Conservation (phyloP, 768 basidiomycete species). For the Neoboletus subvelutipes region DNA sequence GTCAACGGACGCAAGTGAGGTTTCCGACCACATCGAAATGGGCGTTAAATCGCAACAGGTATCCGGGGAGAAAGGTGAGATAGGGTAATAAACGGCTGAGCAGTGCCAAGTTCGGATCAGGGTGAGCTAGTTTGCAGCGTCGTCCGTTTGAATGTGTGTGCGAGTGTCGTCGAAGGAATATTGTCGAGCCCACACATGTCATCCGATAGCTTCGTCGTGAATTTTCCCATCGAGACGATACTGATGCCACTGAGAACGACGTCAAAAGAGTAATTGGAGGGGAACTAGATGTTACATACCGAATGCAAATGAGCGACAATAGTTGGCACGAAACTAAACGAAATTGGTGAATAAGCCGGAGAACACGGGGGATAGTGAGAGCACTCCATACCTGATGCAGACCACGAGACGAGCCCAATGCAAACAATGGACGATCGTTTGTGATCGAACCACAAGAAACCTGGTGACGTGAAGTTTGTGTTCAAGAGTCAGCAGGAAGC, state of each 20-base stretch:
- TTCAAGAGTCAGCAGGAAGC: background rate
- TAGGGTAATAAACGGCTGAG: background rate
- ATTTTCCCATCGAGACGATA: slow-evolving; percentile 15
- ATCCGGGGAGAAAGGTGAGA: slow-evolving; percentile 6
- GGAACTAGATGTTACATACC: background rate
- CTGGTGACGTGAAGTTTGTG: background rate
- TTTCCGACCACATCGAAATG: slow-evolving; percentile 13
- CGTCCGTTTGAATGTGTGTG: slow-evolving; percentile 13
- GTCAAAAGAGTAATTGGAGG: background rate
- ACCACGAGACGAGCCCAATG: background rate
- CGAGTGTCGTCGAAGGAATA: slow-evolving; percentile 11
- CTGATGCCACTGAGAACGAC: background rate
- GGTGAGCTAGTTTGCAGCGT: slow-evolving; percentile 13
- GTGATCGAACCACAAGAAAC: slow-evolving; percentile 2
- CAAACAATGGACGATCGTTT: background rate
- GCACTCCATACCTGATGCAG: slow-evolving; percentile 2
- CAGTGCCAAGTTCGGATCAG: slow-evolving; percentile 4
- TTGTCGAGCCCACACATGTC: slow-evolving; percentile 10
- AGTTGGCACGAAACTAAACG: background rate
- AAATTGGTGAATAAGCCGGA: background rate
- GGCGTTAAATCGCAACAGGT: slow-evolving; percentile 1
- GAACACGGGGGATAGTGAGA: background rate
- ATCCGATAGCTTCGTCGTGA: slow-evolving; percentile 1
- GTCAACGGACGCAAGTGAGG: slow-evolving; percentile 2
- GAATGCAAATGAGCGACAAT: background rate